phyloP scores from a whole-genome alignment of 169 alveolate genomes.

The Plasmodium vivax region DNA sequence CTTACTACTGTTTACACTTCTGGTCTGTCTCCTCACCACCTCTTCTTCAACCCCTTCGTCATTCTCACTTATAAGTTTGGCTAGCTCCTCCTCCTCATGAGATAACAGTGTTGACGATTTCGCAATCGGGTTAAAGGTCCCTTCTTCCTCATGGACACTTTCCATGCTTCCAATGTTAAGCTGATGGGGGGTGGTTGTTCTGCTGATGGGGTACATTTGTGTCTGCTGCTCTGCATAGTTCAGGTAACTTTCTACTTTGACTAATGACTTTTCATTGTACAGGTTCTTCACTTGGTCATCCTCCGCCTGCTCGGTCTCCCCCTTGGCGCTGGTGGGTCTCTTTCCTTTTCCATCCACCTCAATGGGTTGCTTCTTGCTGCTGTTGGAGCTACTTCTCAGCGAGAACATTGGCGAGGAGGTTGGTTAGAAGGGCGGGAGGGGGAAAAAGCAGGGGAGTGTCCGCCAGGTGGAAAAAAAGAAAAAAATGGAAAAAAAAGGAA shows the following conservation, averaged over 20 bases:
- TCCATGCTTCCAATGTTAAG: constrained; percentile 59
- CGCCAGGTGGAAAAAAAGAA: background rate
- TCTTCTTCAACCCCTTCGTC: background rate
- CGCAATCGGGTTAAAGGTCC: constrained; percentile 11
- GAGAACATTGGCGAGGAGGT: background rate
- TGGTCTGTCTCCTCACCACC: background rate
- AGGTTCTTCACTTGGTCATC: background rate
- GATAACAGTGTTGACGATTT: constrained; percentile 6
- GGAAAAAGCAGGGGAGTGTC: background rate
- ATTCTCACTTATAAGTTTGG: constrained; percentile 10
- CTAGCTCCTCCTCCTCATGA: constrained; percentile 14
- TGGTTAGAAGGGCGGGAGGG: background rate
- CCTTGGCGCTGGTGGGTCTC: background rate
- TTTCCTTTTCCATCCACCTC: constrained; percentile 7
- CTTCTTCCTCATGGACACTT: constrained; percentile 28
- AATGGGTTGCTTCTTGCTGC: background rate
- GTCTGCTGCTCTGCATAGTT: constrained; percentile 25
- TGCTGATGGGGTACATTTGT: constrained; percentile 41
- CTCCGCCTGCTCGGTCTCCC: constrained; percentile 8
- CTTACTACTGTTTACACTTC: background rate
- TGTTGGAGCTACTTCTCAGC: constrained; percentile 27
- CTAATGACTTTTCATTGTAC: constrained; percentile 31
- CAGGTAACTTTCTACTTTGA: constrained; percentile 32
- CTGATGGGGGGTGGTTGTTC: constrained; percentile 58
- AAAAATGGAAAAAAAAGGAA: background rate